Percentiles rank a stretch among this genome's conserved stretches.
phyloP scores from a whole-genome alignment of 495 filamentous ascomycete species.

The Podospora pseudopauciseta region DNA sequence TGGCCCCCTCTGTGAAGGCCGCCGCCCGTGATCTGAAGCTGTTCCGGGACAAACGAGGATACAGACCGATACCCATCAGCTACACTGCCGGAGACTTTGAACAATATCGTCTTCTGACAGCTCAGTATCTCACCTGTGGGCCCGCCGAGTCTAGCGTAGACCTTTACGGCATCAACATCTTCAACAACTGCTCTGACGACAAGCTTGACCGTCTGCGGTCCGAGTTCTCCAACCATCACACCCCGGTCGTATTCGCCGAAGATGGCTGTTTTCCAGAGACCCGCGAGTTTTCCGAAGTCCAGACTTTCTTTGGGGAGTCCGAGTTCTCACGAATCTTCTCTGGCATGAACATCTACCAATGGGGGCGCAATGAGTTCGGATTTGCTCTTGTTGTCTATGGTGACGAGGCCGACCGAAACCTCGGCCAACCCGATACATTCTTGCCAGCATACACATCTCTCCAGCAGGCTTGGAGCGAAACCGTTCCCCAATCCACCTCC shows the following conservation, averaged over 20 bases:
- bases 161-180: slow-evolving; percentile 76
- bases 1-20: slow-evolving; percentile 76
- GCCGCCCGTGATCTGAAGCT: slow-evolving; percentile 72
- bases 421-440: not conserved
- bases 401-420: not conserved
- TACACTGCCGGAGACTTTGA: slow-evolving; percentile 80
- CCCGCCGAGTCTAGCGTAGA: slow-evolving; percentile 59
- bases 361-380: slow-evolving; percentile 66
- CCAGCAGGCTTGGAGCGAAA: not conserved
- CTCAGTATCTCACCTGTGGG: slow-evolving; percentile 75
- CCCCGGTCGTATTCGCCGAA: slow-evolving; percentile 77
- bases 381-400: slow-evolving; percentile 57
- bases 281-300: slow-evolving; percentile 1
- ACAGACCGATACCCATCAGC: slow-evolving; percentile 72
- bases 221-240: slow-evolving; percentile 42
- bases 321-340: slow-evolving; percentile 51
- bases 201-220: slow-evolving; percentile 62
- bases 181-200: slow-evolving; percentile 61
- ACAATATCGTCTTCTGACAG: slow-evolving; percentile 69
- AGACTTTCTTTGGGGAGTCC: not conserved
- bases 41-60: slow-evolving; percentile 65
- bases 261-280: slow-evolving; percentile 53
- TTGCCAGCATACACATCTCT: not conserved
- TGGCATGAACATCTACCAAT: slow-evolving; percentile 71
- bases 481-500: not conserved